Conservation (phyloP, 306 rosid species). For the Arachis stenosperma region DNA sequence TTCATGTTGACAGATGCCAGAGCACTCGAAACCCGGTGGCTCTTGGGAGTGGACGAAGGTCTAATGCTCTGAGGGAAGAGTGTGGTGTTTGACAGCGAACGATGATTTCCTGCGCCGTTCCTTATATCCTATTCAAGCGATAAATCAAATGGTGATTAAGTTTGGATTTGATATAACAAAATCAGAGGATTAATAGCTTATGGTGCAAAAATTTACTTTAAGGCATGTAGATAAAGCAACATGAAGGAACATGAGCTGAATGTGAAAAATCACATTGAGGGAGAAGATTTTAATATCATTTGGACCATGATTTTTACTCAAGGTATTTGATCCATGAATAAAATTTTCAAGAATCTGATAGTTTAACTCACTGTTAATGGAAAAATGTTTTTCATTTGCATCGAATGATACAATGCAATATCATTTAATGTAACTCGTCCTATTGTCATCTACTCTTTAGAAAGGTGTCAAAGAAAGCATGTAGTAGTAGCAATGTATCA, state of each 20-base stretch:
- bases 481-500: not conserved
- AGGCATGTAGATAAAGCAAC: conserved; percentile 4
- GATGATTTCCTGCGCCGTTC: conserved; percentile 68
- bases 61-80: conserved; percentile 92
- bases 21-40: conserved; percentile 54
- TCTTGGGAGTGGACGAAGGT: conserved; percentile 57
- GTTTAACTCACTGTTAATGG: no score
- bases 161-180: conserved; percentile 27
- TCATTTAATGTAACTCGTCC: not conserved
- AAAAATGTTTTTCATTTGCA: not conserved
- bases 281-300: conserved; percentile 18
- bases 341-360: not conserved
- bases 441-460: not conserved
- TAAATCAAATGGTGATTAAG: conserved; percentile 28
- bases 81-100: conserved; percentile 79
- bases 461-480: not conserved
- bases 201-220: conserved; percentile 6
- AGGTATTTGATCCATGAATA: not conserved
- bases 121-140: conserved; percentile 73
- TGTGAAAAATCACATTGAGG: conserved; percentile 20
- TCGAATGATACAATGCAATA: not conserved
- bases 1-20: conserved; percentile 49
- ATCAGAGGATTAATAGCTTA: not conserved
- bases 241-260: conserved; percentile 9
- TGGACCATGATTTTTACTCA: conserved; percentile 23